Base-by-base conservation (phyloP, 257 asterid genomes). In the Mentha longifolia region DNA sequence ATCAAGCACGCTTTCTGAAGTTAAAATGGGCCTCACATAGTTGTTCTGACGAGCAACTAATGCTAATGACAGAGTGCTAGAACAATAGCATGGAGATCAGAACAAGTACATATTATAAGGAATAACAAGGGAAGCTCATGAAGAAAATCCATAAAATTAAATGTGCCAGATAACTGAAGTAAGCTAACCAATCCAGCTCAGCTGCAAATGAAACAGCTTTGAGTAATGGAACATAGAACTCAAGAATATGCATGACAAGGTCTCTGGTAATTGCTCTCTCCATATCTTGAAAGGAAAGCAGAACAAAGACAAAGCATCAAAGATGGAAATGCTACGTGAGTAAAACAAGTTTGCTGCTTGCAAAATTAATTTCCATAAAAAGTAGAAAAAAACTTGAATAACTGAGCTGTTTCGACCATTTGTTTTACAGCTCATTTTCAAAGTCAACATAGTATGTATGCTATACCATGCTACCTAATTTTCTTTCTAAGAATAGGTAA, bases 41-140 rank as follows among this genome's bases (percentile, higher is more conserved):
- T 95, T 95, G 91, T 95, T 89, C 80, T 94, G 99, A 67, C 83
- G 96, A 75, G 99, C 98, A 83, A 94, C 92, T 81, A 91, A 83
- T 67, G 98, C 96, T 66, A 94, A 78, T 33, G 99, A 85, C 82
- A 92, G 77, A 65, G 71, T 68, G 84, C 99, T 91, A 61, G 70
- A 41, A 78, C 49, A 81, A 65, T 60, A 47, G 77, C 61, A 67
- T 31, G 16, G 64, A 20, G 51, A 74, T 84, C 78, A 84, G 83
- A 72, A 73, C 69, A 59, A 57, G 31, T 54, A 52, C 19, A 73
- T 65, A 57, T n/a, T 13, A 61, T 70, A 46, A 46, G 25, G 74
- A 72, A 69, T 51, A 68, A 57, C 43, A 28, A 54, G 63, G 72
- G 73, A 57, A 51, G n/a, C 56, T 60, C 54, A 66, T 47, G 46